Conservation (phyloP, 108 stramenopile species). For the Cylindrotheca closterium region DNA sequence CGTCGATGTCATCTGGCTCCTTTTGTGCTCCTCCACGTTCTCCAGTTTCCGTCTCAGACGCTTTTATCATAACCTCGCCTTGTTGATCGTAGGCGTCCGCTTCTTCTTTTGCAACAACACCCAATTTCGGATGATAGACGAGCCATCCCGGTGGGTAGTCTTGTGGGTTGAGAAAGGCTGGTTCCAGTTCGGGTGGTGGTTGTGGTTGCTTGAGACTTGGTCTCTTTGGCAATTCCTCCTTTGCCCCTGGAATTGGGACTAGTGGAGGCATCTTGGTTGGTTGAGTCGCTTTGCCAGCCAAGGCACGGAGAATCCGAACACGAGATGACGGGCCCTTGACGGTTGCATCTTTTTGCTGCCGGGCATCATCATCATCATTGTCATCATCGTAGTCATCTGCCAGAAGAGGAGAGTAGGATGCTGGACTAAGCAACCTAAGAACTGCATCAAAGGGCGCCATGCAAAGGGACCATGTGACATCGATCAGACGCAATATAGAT, state of each 20-base stretch:
- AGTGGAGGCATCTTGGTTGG: background rate
- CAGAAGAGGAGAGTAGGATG: no score
- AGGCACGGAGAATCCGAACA: constrained; percentile 1
- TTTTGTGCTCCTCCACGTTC: no score
- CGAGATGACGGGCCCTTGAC: background rate
- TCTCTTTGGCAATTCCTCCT: background rate
- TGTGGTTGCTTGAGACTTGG: background rate
- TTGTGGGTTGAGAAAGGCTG: constrained; percentile 62
- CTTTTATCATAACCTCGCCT: no score
- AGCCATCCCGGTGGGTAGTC: constrained; percentile 76
- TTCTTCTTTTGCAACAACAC: constrained; percentile 47
- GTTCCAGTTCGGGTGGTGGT: constrained; percentile 29
- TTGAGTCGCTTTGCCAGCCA: background rate
- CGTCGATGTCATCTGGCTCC: no score
- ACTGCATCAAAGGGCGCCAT: no score
- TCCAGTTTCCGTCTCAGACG: no score
- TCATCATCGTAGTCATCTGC: background rate
- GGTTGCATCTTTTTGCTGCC: no score
- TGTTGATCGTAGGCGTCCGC: constrained; percentile 43
- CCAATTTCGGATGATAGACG: constrained; percentile 63
- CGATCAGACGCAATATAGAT: no score
- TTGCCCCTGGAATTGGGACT: background rate
- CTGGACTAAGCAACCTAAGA: no score
- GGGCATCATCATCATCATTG: background rate
- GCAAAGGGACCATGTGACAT: no score